Evolutionary conservation across 1,284 basidiomycete genomes (phyloP), one percentile per base, ranked within the genome.

Genomic region (Schizophyllum amplum): DNA sequence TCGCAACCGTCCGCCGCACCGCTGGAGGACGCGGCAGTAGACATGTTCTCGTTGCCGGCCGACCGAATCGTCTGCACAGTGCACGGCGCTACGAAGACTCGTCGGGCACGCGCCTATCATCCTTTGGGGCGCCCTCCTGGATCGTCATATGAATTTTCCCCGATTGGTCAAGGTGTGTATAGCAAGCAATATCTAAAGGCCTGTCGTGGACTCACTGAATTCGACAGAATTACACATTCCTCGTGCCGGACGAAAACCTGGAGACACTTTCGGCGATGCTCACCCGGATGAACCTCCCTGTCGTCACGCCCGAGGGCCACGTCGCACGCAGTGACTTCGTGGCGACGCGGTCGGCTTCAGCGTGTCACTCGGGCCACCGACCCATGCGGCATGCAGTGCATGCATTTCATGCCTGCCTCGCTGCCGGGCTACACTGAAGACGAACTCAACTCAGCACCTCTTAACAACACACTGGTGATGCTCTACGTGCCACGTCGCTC

Each of bases 221-320:
- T 20, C 25, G 54, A 5, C 55, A 71, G 67, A 52, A 71, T 57
- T 66, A 58, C 57, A 60, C 62, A 4, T 71, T 66, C 48, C 58
- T 69, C 26, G 64, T 69, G 17, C 62, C 63, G 5, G 64, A 71
- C 49, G 64, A 68, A 20, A 55, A 63, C 4, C 60, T 71, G 17
- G 51, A 60, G 23, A 48, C 49, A 6, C 67, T 68, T 4, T 69
- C 66, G 2, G 61, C 54, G 25, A 57, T 66, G 47, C 62, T 70
- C 5, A 4, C 33, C 7, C 33, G 17, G 7, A 42, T 42, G 33
- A 9, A 9, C 2, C 7, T 42, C 4, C 33, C 33, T 17, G 4
- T 42, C 7, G 17, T 17, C 33, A 42, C 33, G 33, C 33, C 17
- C 17, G 13, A 9, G 2, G 17, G 17, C 33, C 33, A 42, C 33